Conservation (phyloP, 2,329 filamentous ascomycete species). For the Fusarium citri region DNA sequence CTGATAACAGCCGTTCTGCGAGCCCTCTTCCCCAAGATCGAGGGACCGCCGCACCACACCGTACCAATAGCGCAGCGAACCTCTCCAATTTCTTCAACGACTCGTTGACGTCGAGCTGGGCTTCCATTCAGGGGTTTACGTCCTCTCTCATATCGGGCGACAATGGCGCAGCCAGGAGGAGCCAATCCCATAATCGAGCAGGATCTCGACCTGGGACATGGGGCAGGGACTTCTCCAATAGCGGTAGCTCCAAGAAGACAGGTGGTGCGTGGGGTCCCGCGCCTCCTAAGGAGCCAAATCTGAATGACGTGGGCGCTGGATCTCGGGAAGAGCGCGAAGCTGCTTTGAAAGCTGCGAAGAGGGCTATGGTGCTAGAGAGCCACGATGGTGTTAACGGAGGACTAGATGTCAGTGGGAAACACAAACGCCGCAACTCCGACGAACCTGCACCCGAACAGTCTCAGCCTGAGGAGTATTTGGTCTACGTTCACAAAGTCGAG, state of each 20-base stretch:
- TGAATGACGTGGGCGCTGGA: conserved; percentile 65
- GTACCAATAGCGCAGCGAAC: conserved; percentile 52
- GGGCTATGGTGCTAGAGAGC: conserved; percentile 70
- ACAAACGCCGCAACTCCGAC: conserved; percentile 77
- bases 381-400: conserved; percentile 70
- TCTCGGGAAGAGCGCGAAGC: conserved; percentile 65
- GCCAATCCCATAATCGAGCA: conserved; percentile 41
- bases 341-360: conserved; percentile 66
- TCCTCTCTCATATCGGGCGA: conserved; percentile 55
- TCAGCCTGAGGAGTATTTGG: conserved; percentile 79
- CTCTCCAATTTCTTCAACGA: conserved; percentile 59
- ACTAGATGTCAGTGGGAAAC: conserved; percentile 65
- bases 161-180: conserved; percentile 36
- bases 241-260: conserved; percentile 29
- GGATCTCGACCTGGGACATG: conserved; percentile 38
- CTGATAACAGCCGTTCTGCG: conserved; percentile 56
- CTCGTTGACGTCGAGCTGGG: conserved; percentile 66
- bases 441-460: conserved; percentile 65
- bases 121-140: conserved; percentile 66
- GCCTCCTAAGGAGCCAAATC: conserved; percentile 53
- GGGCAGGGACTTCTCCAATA: conserved; percentile 33
- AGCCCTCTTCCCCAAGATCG: conserved; percentile 63
- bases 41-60: conserved; percentile 46
- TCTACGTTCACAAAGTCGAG: conserved; percentile 89
- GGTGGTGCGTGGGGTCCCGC: conserved; percentile 62